A percentile compares a stretch with the other conserved stretches of the same genome.
Evolutionary conservation across 352 stramenopile species (phyloP).

Genomic region (Thraustochytrium sp.): DNA sequence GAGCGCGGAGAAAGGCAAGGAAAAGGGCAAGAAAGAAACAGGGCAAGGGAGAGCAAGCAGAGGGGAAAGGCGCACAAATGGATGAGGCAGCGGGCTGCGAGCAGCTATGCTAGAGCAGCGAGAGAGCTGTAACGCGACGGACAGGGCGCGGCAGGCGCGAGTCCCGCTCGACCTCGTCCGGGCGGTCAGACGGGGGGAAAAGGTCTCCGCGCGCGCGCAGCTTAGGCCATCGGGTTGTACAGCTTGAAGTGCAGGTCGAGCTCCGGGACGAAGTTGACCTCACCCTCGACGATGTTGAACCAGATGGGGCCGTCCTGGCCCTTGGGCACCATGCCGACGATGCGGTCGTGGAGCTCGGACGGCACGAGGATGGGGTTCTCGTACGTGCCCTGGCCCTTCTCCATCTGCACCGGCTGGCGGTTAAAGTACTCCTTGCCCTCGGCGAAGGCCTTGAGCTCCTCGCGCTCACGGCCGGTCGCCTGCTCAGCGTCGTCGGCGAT

Average conservation of each 20-base stretch:
- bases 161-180: no score
- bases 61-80: no score
- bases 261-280: slow-evolving; percentile 42
- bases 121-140: no score
- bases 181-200: no score
- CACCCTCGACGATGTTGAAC: slow-evolving; percentile 38
- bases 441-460: slow-evolving; percentile 46
- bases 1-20: no score
- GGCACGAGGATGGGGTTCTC: slow-evolving; percentile 41
- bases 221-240: slow-evolving; percentile 36
- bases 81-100: no score
- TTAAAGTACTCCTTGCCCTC: slow-evolving; percentile 46
- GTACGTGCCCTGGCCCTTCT: slow-evolving; percentile 31
- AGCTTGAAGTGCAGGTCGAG: slow-evolving; percentile 45
- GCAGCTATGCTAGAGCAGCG: no score
- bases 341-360: slow-evolving; percentile 39
- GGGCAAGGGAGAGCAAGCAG: no score
- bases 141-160: not conserved
- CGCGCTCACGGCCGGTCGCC: slow-evolving; percentile 42
- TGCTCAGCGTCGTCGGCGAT: slow-evolving; percentile 43
- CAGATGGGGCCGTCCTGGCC: slow-evolving; percentile 43
- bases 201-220: not conserved
- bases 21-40: no score
- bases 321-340: slow-evolving; percentile 40
- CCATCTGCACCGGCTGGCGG: slow-evolving; percentile 42